A percentile compares a stretch with the other conserved stretches of the same genome.
phyloP scores from a whole-genome alignment of 768 basidiomycete genomes.

The Suillus lakei region DNA sequence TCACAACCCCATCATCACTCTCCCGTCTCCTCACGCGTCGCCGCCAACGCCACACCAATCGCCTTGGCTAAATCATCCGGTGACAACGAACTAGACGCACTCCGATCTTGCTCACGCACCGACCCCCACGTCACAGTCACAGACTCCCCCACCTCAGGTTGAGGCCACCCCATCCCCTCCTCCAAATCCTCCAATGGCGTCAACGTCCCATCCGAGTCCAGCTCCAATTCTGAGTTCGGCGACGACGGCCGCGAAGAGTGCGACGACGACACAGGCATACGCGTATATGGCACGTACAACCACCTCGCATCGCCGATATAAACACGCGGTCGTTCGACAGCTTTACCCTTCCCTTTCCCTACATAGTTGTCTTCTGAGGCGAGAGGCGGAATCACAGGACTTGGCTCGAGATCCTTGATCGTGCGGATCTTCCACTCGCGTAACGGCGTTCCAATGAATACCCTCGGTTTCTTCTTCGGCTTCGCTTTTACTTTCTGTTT shows the following conservation, averaged over 20 bases:
- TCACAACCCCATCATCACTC: neutral
- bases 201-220: constrained; percentile 17
- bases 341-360: constrained; percentile 8
- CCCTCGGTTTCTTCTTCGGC: constrained; percentile 16
- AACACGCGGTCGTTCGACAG: constrained; percentile 15
- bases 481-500: constrained; percentile 1
- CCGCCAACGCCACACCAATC: constrained; percentile 27
- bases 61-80: constrained; percentile 26
- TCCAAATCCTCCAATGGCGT: constrained; percentile 18
- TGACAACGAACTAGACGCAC: constrained; percentile 19
- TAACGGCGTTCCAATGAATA: constrained; percentile 31
- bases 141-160: constrained; percentile 37
- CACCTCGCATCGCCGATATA: constrained; percentile 23
- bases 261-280: constrained; percentile 20
- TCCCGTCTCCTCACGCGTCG: constrained; percentile 7
- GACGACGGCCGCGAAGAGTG: constrained; percentile 16
- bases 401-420: constrained; percentile 28
- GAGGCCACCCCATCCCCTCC: constrained; percentile 28
- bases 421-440: constrained; percentile 27
- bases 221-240: constrained; percentile 2
- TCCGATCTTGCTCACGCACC: neutral
- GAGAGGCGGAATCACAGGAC: neutral
- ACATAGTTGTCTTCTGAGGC: neutral
- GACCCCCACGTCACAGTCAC: constrained; percentile 27
- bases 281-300: constrained; percentile 24